Percentiles rank a stretch among this genome's conserved stretches.
phyloP scores from a whole-genome alignment of 257 asterid species.

The Plantago elongata region DNA sequence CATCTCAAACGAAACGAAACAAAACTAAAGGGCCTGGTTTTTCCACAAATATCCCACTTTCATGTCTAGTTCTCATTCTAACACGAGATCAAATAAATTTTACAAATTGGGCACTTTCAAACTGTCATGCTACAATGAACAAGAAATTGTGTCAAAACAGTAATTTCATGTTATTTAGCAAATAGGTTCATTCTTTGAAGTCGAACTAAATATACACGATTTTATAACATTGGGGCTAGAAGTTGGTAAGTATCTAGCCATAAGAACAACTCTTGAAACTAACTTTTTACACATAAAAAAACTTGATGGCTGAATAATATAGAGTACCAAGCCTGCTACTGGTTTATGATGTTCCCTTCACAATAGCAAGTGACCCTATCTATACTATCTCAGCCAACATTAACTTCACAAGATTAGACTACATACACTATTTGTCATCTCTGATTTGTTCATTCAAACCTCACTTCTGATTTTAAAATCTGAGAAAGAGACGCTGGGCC shows the following conservation, averaged over 20 bases:
- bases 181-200: not conserved
- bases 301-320: slow-evolving; percentile 14
- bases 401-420: slow-evolving; percentile 17
- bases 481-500: slow-evolving; percentile 37
- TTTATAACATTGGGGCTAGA: slow-evolving; percentile 6
- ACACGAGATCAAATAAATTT: too few species aligned
- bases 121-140: too few species aligned
- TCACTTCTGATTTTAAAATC: slow-evolving; percentile 51
- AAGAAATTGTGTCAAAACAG: slow-evolving; percentile 2
- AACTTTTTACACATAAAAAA: slow-evolving; percentile 26
- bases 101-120: too few species aligned
- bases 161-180: not conserved
- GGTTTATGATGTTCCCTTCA: slow-evolving; percentile 1
- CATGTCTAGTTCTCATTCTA: too few species aligned
- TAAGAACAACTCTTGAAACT: slow-evolving; percentile 16
- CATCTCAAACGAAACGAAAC: too few species aligned
- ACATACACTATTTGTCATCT: slow-evolving; percentile 16
- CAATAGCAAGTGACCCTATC: slow-evolving; percentile 16
- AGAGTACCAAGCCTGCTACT: slow-evolving; percentile 13
- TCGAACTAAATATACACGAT: slow-evolving; percentile 21
- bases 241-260: slow-evolving; percentile 20
- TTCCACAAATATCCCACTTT: too few species aligned
- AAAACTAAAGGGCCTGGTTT: too few species aligned
- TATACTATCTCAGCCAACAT: slow-evolving; percentile 22
- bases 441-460: slow-evolving; percentile 28